Evolutionary conservation across 2,329 filamentous ascomycete species (phyloP), one percentile per base, ranked within the genome.

Genomic region (Pyrenochaeta sp.): DNA sequence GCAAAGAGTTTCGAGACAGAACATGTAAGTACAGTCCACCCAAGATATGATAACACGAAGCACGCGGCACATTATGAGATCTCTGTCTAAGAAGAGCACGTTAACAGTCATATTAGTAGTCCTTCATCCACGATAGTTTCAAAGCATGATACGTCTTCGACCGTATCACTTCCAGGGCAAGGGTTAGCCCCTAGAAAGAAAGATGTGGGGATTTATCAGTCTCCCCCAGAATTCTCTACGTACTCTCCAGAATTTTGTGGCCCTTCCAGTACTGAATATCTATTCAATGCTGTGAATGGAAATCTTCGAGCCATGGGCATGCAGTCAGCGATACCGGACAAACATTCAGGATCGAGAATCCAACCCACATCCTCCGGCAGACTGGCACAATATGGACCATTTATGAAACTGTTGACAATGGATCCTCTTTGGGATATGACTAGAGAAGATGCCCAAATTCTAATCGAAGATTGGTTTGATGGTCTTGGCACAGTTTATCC

Each of bases 361-460:
- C 48, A 44, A 14, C 29, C 53, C 6, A 51, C 53, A 14, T 49
- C 48, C 5, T 49, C 53, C 11, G 36, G 48, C 21, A 32, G 53
- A 35, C 31, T 56, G 3, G 53, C 53, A 14, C 53, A 52, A 14
- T 56, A 56, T 32, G 53, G 53, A 1, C 53, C 49, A 4, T 56
- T 56, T 40, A 52, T 56, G 53, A 56, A 52, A 20, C 23, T 56
- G 5, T 33, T 56, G 17, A 56, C 44, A 7, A 52, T 52, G 49
- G 53, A 56, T 40, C 53, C 53, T 41, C 44, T 56, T 9, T 56
- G 53, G 53, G 53, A 56, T 43, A 51, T 56, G 43, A 49, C 48
- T 11, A 44, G 41, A 42, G 45, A 56, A 48, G 44, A 45, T 14
- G 49, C 53, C 14, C 14, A 41, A 3, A 15, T 43, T 6, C 30